Evolutionary conservation across 768 basidiomycete species (phyloP).

Genomic region (Lactifluus volemus): DNA sequence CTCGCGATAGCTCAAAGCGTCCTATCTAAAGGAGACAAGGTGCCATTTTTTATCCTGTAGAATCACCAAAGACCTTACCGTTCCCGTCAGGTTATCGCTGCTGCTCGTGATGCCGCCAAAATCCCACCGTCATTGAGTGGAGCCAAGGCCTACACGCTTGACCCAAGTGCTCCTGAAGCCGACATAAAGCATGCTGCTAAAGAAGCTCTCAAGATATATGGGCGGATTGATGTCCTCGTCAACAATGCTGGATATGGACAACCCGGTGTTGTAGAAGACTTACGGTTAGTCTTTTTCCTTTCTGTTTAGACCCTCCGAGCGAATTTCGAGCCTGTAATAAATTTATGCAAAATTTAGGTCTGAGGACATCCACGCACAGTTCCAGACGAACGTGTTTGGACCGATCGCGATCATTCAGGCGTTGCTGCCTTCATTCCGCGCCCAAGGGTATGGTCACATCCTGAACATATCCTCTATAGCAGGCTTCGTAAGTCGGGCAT

Average conservation of each 20-base stretch:
- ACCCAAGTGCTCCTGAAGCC: not conserved
- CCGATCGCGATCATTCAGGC: not conserved
- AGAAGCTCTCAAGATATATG: conserved; percentile 7
- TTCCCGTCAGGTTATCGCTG: not conserved
- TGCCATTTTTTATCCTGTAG: not conserved
- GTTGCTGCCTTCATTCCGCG: not conserved
- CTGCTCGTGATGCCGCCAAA: not conserved
- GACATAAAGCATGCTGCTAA: not conserved
- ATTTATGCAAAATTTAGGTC: not conserved
- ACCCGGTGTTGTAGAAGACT: conserved; percentile 2
- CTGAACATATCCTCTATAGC: not conserved
- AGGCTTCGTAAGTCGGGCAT: not conserved
- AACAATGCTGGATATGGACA: conserved; percentile 8
- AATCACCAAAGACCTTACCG: not conserved
- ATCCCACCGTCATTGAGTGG: not conserved
- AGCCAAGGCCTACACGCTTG: not conserved
- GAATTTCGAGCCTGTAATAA: too few species aligned
- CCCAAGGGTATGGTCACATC: not conserved
- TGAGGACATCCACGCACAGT: not conserved
- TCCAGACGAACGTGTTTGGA: not conserved
- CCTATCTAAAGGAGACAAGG: not conserved
- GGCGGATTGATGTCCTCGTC: conserved; percentile 11
- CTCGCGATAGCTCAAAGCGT: not conserved
- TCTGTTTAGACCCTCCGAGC: too few species aligned
- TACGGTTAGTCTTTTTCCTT: not conserved